phyloP scores from a whole-genome alignment of 192 early-diverging fungal species.

The Coemansia sp. region DNA sequence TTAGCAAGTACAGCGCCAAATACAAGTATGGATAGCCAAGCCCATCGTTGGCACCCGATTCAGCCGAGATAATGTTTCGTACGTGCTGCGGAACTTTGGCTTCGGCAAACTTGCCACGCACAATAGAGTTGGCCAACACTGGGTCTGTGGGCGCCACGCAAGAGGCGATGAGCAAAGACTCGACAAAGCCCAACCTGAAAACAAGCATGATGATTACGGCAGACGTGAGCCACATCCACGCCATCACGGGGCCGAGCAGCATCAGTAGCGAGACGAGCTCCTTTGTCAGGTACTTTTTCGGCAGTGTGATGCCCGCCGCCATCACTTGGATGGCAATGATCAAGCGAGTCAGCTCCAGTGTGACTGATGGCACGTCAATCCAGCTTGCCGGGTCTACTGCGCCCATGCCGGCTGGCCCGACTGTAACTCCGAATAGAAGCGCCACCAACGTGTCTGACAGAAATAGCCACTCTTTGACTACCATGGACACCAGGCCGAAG shows the following conservation, averaged over 20 bases:
- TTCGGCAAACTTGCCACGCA: slow-evolving; percentile 87
- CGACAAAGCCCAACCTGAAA: slow-evolving; percentile 54
- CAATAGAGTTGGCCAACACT: slow-evolving; percentile 86
- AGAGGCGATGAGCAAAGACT: slow-evolving; percentile 71
- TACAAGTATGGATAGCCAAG: slow-evolving; percentile 75
- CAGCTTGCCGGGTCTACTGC: slow-evolving; percentile 63
- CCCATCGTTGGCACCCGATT: slow-evolving; percentile 83
- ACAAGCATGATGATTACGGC: slow-evolving; percentile 65
- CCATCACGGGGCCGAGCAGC: slow-evolving; percentile 76
- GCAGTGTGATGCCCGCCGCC: slow-evolving; percentile 78
- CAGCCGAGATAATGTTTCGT: slow-evolving; percentile 68
- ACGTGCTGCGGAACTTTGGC: slow-evolving; percentile 74
- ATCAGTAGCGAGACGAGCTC: slow-evolving; percentile 64
- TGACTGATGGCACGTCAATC: slow-evolving; percentile 45
- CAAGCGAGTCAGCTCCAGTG: slow-evolving; percentile 67
- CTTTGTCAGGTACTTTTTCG: slow-evolving; percentile 67
- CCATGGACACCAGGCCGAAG: slow-evolving; percentile 61
- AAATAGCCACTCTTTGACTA: slow-evolving; percentile 67
- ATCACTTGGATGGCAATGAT: slow-evolving; percentile 81
- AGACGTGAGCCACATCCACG: slow-evolving; percentile 70
- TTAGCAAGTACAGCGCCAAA: slow-evolving; percentile 65
- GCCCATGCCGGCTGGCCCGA: slow-evolving; percentile 70
- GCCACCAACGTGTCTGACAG: slow-evolving; percentile 77
- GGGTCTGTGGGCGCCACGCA: slow-evolving; percentile 90
- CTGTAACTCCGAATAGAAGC: slow-evolving; percentile 68